Evolutionary conservation across 768 basidiomycete genomes (phyloP), one percentile per base, ranked within the genome.

Genomic region (Tricholoma terreum): DNA sequence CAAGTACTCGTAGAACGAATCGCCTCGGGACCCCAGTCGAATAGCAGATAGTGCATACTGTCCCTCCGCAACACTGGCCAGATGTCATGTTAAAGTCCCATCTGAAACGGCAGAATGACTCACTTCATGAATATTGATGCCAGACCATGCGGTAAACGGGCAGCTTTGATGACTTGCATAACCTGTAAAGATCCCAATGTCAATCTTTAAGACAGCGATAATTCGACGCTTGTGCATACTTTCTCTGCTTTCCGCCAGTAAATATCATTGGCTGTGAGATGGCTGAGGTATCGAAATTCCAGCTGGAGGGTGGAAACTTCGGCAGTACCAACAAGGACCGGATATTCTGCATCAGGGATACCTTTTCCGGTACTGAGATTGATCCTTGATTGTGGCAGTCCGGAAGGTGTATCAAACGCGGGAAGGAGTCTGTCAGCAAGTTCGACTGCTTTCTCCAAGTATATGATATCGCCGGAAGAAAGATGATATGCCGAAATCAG

Each of bases 1-100:
- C 14, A 94, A 72, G 67, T 95, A 94, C 70, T 96, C 95, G 67
- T 97, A 98, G 73, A 87, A 98, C 2, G 92, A 94, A 69, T 98
- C 95, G 30, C 89, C 95, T 42, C 94, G 81, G 33, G 94, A 94
- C 24, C 95, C 95, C 19, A 98, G 81, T 11, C 94, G 85, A 60
- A 98, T 90, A 15, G 89, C 82, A 11, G 89, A 85, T 22, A 83
- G 73, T 17, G 85, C 69, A 58, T 76, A 83, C 57, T 73, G 65
- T 4, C 80, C 81, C 11, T 69, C 64, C 2, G 74, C 70, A 15
- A 75, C 61, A 58, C 79, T 79, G 63, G 4, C 33, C 33, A 8
- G 6, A 42, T 10, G 4, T 12, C 7, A 54, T 55, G 4, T 9
- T 8, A 52, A 55, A 56, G 34, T 19, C 46, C 10, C 17, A 30